Base-by-base conservation (phyloP, 164 flowering plant genomes). In the Chimonanthus salicifolius region DNA sequence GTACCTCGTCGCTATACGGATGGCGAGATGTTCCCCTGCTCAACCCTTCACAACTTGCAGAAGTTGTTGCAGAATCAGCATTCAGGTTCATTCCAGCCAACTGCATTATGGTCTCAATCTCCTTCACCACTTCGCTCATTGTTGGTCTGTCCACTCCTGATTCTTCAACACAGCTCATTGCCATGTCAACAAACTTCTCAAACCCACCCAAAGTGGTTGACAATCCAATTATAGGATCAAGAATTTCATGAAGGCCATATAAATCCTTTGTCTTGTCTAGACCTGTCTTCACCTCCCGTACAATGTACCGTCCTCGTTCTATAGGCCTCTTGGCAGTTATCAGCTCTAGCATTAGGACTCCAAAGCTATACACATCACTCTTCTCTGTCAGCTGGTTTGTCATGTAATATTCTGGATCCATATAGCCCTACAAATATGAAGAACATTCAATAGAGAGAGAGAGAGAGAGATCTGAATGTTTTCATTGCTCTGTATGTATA, bases 401-500 rank as follows among this genome's bases (percentile, higher is more conserved):
- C 87, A 84, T 85, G 78, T 83, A 85, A 73, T 89, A 89, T 71
- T 89, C 93, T 20, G 90, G 93, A 83, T 89, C 93, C 88, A 89
- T 71, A 76, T 88, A 89, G 18, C 94, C 94, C 60, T 54, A n/a
- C 60, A 54, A 33, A 4, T 54, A 54, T 3, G 60, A 54, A 54
- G 60, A 54, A 54, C 5, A 54, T 54, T 54, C 60, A 54, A 10
- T 54, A 13, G 11, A 13, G 16, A 11, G 60, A 54, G 60, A 54
- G n/a, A 15, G 33, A 33, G 33, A 33, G 33, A 33, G 33, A 33
- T 1, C 33, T 33, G 2, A 33, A 33, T 33, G 33, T 33, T 33
- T 33, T 33, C 33, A 0, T 33, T 33, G 33, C 33, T 33, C 33
- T 33, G 33, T 33, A 0, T 33, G 1, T 33, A 33, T 33, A 33